These are phyloP conservation scores for Pyrenophora tritici-repentis DNA, from an alignment of 2,329 filamentous ascomycete species.

Conservation along the genomic window DNA sequence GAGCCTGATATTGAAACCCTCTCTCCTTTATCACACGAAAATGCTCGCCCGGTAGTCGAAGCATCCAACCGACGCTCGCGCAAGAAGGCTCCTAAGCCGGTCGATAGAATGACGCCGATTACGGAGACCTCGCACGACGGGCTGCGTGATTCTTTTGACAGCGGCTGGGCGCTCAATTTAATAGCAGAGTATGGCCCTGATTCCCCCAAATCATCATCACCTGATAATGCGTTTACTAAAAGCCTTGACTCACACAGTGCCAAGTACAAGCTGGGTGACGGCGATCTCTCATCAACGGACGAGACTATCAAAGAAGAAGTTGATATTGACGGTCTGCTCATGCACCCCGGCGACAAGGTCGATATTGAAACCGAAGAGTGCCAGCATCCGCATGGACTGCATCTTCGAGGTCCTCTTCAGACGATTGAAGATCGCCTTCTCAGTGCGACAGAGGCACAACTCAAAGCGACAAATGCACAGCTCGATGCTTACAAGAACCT, in stretches of 20 bases:
- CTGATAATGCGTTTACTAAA: constrained; percentile 4
- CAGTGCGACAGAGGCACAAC: constrained; percentile 18
- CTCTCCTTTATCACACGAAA: neutral
- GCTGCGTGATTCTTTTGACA: constrained; percentile 12
- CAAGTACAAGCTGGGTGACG: constrained; percentile 15
- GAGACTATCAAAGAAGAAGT: neutral
- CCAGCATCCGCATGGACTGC: constrained; percentile 3
- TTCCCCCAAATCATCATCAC: neutral
- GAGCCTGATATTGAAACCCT: constrained; percentile 8
- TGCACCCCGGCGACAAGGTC: constrained; percentile 11
- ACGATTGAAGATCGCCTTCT: constrained; percentile 28
- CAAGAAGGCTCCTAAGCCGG: constrained; percentile 19
- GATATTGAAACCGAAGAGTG: neutral
- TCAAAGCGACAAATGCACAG: constrained; percentile 14
- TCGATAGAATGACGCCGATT: constrained; percentile 33
- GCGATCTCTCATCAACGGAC: constrained; percentile 20
- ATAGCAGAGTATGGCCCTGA: constrained; percentile 25
- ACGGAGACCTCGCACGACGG: constrained; percentile 30
- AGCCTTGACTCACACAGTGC: neutral
- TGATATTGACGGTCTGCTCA: neutral
- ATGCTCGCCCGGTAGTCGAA: constrained; percentile 4
- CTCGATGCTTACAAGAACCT: constrained; percentile 5
- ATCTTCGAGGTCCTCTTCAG: constrained; percentile 28
- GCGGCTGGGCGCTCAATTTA: constrained; percentile 19
- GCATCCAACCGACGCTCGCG: constrained; percentile 10